Conservation (phyloP, 2,329 filamentous ascomycete species). For the Epichloe festucae region DNA sequence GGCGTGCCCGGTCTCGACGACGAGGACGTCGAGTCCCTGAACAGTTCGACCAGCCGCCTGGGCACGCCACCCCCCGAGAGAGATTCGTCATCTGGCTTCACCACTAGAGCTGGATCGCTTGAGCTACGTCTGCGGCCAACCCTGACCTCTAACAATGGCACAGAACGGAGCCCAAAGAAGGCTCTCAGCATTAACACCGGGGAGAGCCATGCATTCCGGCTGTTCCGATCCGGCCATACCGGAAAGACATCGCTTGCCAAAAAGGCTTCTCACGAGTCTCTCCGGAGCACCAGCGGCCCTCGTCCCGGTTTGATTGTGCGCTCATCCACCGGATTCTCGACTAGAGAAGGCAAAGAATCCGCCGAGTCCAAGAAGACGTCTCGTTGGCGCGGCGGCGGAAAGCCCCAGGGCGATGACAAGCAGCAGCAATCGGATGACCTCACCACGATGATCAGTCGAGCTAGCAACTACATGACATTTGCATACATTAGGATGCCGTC, state of each 20-base stretch:
- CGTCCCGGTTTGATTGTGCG: slow-evolving; percentile 31
- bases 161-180: slow-evolving; percentile 28
- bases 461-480: slow-evolving; percentile 95
- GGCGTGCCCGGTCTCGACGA: slow-evolving; percentile 8
- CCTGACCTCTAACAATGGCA: slow-evolving; percentile 43
- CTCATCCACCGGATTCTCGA: slow-evolving; percentile 32
- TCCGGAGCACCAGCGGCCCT: slow-evolving; percentile 28
- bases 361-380: slow-evolving; percentile 30
- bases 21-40: slow-evolving; percentile 33
- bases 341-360: slow-evolving; percentile 25
- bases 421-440: slow-evolving; percentile 71
- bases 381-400: slow-evolving; percentile 41
- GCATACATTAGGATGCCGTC: slow-evolving; percentile 90
- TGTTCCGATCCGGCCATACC: slow-evolving; percentile 33
- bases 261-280: slow-evolving; percentile 45
- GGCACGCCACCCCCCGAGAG: slow-evolving; percentile 28
- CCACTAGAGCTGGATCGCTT: slow-evolving; percentile 57
- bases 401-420: slow-evolving; percentile 38
- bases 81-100: slow-evolving; percentile 32
- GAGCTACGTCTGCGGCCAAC: slow-evolving; percentile 78
- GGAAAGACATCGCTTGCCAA: slow-evolving; percentile 31
- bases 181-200: slow-evolving; percentile 32
- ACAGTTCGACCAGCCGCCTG: slow-evolving; percentile 25
- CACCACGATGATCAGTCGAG: slow-evolving; percentile 89
- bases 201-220: slow-evolving; percentile 32